Base-by-base conservation (phyloP, 2,329 filamentous ascomycete species). In the Botrytis fabae region DNA sequence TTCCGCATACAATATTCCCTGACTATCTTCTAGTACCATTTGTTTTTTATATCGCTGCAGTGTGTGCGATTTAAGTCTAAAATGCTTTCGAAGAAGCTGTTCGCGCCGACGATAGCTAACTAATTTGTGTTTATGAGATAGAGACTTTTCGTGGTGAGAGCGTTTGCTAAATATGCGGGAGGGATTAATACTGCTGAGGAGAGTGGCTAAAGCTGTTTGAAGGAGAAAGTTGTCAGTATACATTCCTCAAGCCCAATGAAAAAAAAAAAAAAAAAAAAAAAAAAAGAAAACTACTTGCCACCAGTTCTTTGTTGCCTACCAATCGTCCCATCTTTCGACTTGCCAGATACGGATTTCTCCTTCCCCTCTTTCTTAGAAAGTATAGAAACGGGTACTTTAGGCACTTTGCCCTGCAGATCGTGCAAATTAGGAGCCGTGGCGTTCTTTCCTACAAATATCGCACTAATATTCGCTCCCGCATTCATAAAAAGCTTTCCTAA, bases 381-480 rank as follows among this genome's bases (percentile, higher is more conserved):
- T 20, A 22, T 57, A 8, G 64, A 42, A 42, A 28, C 25, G 3
- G 48, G 46, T 18, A 32, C 10, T 38, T 54, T 57, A 4, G 25
- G 35, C 2, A 35, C 42, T 57, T 68, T 28, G 1, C 25, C 25
- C 25, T 54, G 51, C 25, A 18, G 35, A 57, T 68, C 35, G 16
- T 20, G 46, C 51, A 38, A 38, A 57, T 57, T 12, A 18, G 16
- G 9, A 7, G 35, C 38, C 5, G n/a, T 54, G 14, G 14, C 51
- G 42, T 18, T 32, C 35, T 68, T 68, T 12, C 64, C 64, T 6
- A 68, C 64, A 28, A 68, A 68, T 54, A 57, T 54, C 1, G 64
- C 64, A 68, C 64, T 57, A 32, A 68, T 68, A 42, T 68, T 68
- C 18, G 64, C 46, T 42, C 64, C 35, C 16, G 64, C 64, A 32